These are phyloP conservation scores for Lipomyces chichibuensis DNA, from an alignment of 805 yeast genomes.

Conservation along the genomic window DNA sequence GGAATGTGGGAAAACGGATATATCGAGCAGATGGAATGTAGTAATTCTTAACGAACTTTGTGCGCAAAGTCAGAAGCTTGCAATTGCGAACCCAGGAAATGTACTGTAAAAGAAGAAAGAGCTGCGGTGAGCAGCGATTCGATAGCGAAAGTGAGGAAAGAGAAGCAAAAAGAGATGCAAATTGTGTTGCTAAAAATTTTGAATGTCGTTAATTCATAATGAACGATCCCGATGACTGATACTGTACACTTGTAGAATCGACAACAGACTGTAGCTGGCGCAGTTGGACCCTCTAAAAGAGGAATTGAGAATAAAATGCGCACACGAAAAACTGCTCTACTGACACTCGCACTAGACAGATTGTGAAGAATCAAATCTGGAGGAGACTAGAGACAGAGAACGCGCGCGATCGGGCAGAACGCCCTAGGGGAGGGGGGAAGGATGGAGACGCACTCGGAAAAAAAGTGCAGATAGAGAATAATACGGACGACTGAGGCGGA, in stretches of 20 bases:
- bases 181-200: background rate
- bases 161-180: background rate
- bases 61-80: background rate
- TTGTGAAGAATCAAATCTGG: background rate
- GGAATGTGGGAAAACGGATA: no score
- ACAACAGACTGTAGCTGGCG: background rate
- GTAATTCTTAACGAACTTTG: background rate
- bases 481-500: slow-evolving; percentile 1
- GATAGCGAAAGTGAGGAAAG: background rate
- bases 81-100: background rate
- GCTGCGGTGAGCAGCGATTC: background rate
- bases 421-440: slow-evolving; percentile 12
- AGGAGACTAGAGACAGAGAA: slow-evolving; percentile 10
- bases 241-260: background rate
- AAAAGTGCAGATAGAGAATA: slow-evolving; percentile 1
- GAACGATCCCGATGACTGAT: background rate
- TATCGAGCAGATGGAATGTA: background rate
- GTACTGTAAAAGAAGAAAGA: background rate
- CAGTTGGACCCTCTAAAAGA: background rate
- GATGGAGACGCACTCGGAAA: slow-evolving; percentile 5
- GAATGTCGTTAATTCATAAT: background rate
- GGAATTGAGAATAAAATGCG: no score
- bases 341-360: slow-evolving; percentile 8
- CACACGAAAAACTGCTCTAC: slow-evolving; percentile 5
- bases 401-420: slow-evolving; percentile 16